Conservation (phyloP, 2,329 filamentous ascomycete genomes). For the Neofusicoccum laricinum region DNA sequence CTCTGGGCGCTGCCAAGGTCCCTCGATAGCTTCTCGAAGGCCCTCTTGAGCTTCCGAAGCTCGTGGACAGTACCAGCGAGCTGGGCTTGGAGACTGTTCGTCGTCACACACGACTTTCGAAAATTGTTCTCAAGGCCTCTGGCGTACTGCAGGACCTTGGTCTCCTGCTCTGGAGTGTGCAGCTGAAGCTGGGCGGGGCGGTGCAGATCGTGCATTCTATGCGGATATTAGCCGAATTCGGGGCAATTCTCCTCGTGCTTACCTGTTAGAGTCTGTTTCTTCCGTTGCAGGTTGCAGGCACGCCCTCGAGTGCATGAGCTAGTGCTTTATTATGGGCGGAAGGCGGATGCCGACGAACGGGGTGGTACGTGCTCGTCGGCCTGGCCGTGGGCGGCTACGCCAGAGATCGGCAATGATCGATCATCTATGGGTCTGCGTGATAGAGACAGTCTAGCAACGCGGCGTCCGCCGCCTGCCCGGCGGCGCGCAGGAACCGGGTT, state of each 20-base stretch:
- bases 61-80: not conserved
- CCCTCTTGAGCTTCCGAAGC: not conserved
- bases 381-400: not conserved
- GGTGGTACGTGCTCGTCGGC: not conserved
- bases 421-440: not conserved
- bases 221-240: not conserved
- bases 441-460: not conserved
- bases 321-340: not conserved
- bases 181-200: not conserved
- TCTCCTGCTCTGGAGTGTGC: not conserved
- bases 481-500: not conserved
- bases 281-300: not conserved
- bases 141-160: not conserved
- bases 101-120: not conserved
- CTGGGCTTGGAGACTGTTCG: not conserved
- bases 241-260: not conserved
- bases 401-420: not conserved
- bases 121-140: not conserved
- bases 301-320: not conserved
- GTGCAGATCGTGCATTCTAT: not conserved
- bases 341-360: not conserved
- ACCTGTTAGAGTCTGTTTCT: not conserved
- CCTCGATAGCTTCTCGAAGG: not conserved
- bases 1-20: not conserved
- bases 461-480: not conserved